Base-by-base conservation (phyloP, 768 basidiomycete species). In the Gautieria morchelliformis region DNA sequence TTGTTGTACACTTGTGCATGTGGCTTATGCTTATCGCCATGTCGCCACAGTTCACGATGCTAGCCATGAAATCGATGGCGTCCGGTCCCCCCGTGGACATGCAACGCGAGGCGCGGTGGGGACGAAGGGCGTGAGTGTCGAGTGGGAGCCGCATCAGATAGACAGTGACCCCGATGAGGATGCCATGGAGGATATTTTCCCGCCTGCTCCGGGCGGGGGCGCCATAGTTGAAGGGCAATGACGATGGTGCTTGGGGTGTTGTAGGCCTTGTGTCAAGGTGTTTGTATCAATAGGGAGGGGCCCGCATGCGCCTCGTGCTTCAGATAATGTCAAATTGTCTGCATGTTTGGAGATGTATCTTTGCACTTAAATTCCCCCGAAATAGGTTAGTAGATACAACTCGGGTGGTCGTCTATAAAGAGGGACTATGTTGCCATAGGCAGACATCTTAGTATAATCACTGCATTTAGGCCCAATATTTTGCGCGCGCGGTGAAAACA, bases 61-160 rank as follows among this genome's bases (percentile, higher is more conserved):
- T 79, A 46, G 80, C 81, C 12, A 66, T 88, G 66, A 78, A 77
- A 55, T 68, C 74, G 30, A 91, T 93, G 90, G 87, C 86, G 17
- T 73, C 76, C 20, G 89, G 88, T 5, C 81, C 82, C n/a, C 81
- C 80, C 9, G 63, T 92, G 10, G 90, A 93, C 66, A 74, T 75
- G 52, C 90, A 93, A 62, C 79, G 89, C 54, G 84, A 88, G 63
- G 75, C 81, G 65, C 77, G 90, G 39, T 93, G 90, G 60, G 60
- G 37, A 59, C 24, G 12, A 51, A 52, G 20, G 59, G 39, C 37
- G 59, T 53, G 17, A 59, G 41, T 24, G 60, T 61, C 14, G 45
- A 52, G 22, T 56, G 50, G 41, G 35, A 39, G 24, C 49, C 58
- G 17, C 58, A 54, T 15, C 59, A 61, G 47, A 48, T 60, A 22